These are phyloP conservation scores for Xylaria bambusicola DNA, from an alignment of 495 filamentous ascomycete genomes.

Conservation along the genomic window DNA sequence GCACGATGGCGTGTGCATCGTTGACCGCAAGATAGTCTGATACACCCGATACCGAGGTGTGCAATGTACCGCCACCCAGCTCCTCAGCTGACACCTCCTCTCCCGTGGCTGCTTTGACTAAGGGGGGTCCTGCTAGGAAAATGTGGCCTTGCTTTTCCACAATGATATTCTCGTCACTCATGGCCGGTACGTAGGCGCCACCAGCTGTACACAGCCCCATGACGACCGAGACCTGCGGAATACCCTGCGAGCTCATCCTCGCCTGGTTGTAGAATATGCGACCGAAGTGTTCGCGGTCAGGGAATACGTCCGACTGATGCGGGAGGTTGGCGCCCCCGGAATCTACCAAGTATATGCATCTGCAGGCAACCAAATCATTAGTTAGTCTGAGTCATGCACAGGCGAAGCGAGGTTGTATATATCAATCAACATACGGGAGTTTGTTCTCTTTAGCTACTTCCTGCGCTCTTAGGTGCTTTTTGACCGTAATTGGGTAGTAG, in stretches of 20 bases:
- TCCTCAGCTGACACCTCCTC: slow-evolving; percentile 93
- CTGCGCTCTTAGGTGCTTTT: slow-evolving; percentile 95
- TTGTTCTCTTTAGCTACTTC: slow-evolving; percentile 87
- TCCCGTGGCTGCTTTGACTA: slow-evolving; percentile 96
- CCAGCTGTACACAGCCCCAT: slow-evolving; percentile 98
- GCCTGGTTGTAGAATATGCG: slow-evolving; percentile 99
- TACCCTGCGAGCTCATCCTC: slow-evolving; percentile 79
- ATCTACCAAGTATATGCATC: slow-evolving; percentile 94
- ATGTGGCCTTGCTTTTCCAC: slow-evolving; percentile 94
- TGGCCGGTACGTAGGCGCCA: slow-evolving; percentile 93
- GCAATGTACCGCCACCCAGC: slow-evolving; percentile 88
- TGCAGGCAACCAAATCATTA: slow-evolving; percentile 23
- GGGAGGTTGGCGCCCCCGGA: slow-evolving; percentile 96
- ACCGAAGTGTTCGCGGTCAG: slow-evolving; percentile 92
- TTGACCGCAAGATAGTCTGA: slow-evolving; percentile 95
- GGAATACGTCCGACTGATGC: slow-evolving; percentile 95
- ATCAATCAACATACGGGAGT: slow-evolving; percentile 46
- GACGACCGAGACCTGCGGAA: slow-evolving; percentile 92
- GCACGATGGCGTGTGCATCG: slow-evolving; percentile 88
- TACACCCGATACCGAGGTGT: slow-evolving; percentile 89
- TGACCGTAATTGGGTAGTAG: slow-evolving; percentile 97
- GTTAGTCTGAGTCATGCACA: slow-evolving; percentile 12
- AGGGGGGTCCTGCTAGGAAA: slow-evolving; percentile 90
- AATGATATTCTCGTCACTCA: slow-evolving; percentile 98
- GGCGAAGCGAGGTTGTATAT: background rate